Base-by-base conservation (phyloP, 1,284 basidiomycete species). In the Papiliotrema terrestris region DNA sequence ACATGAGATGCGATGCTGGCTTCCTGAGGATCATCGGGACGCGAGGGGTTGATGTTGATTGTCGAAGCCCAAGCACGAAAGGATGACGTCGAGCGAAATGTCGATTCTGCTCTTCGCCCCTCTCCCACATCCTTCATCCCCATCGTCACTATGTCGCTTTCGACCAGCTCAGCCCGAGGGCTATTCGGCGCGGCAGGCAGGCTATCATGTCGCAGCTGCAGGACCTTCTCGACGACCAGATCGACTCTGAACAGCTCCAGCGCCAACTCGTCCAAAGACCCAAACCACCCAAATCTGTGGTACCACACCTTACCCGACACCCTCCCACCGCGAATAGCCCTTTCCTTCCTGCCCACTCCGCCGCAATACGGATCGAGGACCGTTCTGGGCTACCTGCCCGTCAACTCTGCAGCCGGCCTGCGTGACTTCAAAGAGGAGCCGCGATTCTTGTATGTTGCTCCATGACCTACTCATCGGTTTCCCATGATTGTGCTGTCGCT, bases 231-330 rank as follows among this genome's bases (percentile, higher is more conserved):
- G 6, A 26, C 48, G 11, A 26, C 48, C 15, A 13, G 17, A 32
- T 11, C 13, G 13, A 13, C 43, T n/a, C 46, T 37, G 14, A 25
- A 44, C 20, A 35, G 26, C 17, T 8, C 17, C 35, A 32, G 11
- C 29, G 29, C 29, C 29, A 32, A 32, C 11, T 51, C 54, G 17
- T 38, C 44, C 23, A 54, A 58, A 51, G 56, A 58, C 39, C 56
- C 56, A 29, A 17, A n/a, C 2, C 56, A 58, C 36, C 56, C 56
- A 35, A n/a, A 58, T 25, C 29, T 58, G 51, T 54, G 46, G 42
- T 58, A 54, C 26, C 56, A 58, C 49, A 22, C 39, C 20, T 11
- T 51, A 8, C 32, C 45, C 17, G 9, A 23, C 19, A 37, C 45
- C 9, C 9, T 32, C 17, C 45, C 43, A 13, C 35, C 41, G n/a